Evolutionary conservation across 2,329 filamentous ascomycete genomes (phyloP).

Genomic region (Aspergillus eucalypticola): DNA sequence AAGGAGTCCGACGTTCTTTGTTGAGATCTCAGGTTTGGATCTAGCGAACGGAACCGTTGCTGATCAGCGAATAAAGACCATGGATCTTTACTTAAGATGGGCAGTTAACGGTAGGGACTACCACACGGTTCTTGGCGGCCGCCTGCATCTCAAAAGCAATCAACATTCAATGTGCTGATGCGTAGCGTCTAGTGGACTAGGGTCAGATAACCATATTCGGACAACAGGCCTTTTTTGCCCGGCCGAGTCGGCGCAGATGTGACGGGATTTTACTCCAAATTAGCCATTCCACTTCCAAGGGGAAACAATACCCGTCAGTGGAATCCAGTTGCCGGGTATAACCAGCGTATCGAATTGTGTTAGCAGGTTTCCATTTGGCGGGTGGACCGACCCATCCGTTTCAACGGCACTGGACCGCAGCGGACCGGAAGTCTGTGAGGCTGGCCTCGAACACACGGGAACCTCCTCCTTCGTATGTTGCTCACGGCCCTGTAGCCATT

Average conservation of each 20-base stretch:
- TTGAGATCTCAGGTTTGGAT: not conserved
- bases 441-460: not conserved
- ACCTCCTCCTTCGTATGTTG: not conserved
- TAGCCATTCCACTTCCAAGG: not conserved
- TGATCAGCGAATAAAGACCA: not conserved
- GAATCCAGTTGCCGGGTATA: not conserved
- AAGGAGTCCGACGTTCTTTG: no score
- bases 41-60: not conserved
- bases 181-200: not conserved
- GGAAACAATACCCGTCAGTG: not conserved
- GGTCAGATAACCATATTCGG: slow-evolving; percentile 1
- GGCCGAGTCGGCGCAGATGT: not conserved
- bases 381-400: not conserved
- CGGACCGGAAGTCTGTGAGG: not conserved
- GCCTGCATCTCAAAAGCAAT: not conserved
- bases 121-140: not conserved
- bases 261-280: not conserved
- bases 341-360: not conserved
- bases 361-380: not conserved
- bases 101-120: not conserved
- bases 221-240: not conserved
- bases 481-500: not conserved
- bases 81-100: not conserved
- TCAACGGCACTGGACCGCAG: not conserved
- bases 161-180: no score